phyloP scores from a whole-genome alignment of 1,284 basidiomycete species.

The Pyrrhoderma noxium region DNA sequence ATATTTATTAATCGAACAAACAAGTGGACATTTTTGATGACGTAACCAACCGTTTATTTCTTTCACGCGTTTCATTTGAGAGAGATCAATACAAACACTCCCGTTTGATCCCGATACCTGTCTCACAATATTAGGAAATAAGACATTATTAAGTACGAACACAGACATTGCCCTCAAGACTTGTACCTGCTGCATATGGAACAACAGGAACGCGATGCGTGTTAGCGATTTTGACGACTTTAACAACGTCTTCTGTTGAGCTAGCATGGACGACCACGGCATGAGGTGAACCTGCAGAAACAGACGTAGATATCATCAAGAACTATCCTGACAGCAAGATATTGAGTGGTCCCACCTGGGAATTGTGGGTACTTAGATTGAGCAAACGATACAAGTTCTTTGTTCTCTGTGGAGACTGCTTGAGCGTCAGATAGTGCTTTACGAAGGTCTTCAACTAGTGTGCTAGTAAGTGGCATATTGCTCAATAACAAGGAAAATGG shows the following conservation, averaged over 20 bases:
- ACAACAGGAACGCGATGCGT: conserved; percentile 35
- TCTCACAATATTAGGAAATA: conserved; percentile 1
- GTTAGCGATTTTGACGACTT: conserved; percentile 32
- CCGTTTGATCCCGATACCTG: conserved; percentile 11
- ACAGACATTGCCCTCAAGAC: conserved; percentile 29
- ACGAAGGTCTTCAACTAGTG: neutral
- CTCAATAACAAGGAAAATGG: too few relatives aligned
- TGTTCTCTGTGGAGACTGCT: neutral
- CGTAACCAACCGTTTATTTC: too few relatives aligned
- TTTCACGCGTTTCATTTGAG: conserved; percentile 47
- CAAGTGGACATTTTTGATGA: too few relatives aligned
- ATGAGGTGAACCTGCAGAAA: conserved; percentile 2
- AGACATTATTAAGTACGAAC: conserved; percentile 15
- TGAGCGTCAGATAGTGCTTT: neutral
- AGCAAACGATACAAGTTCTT: conserved; percentile 1
- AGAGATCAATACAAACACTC: conserved; percentile 44
- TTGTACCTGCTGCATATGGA: conserved; percentile 38
- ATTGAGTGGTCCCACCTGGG: neutral
- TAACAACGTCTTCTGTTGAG: conserved; percentile 34
- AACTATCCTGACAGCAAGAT: too few relatives aligned
- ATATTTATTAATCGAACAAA: too few relatives aligned
- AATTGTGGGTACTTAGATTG: conserved; percentile 13
- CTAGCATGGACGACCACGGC: conserved; percentile 13
- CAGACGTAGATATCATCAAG: neutral
- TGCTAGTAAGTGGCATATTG: too few relatives aligned